Percentiles rank a stretch among this genome's conserved stretches.
These are phyloP conservation scores for Cryomyces antarcticus DNA, from an alignment of 495 filamentous ascomycete species.

Conservation along the genomic window DNA sequence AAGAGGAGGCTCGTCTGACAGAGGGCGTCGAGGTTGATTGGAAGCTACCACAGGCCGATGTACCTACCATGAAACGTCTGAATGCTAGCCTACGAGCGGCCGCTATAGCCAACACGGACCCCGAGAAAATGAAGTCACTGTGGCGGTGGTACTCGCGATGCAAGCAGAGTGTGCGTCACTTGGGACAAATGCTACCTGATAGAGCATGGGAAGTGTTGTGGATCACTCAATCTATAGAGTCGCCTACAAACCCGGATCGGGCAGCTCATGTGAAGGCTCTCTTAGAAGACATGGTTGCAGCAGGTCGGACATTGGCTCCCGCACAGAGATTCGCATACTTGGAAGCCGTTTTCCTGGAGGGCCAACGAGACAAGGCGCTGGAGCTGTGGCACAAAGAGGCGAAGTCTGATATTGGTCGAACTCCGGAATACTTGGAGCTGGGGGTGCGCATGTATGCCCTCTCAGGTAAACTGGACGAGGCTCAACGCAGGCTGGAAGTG, in stretches of 20 bases:
- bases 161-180: background rate
- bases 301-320: background rate
- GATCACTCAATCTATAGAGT: background rate
- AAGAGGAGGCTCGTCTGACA: no score
- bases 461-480: conserved; percentile 37
- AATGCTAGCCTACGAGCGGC: background rate
- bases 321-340: conserved; percentile 38
- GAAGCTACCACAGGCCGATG: no score
- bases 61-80: background rate
- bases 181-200: no score
- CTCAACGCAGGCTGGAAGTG: conserved; percentile 38
- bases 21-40: no score
- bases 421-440: conserved; percentile 42
- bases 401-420: conserved; percentile 30
- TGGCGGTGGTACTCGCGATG: background rate
- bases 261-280: background rate
- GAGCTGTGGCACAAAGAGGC: conserved; percentile 39
- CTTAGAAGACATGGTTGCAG: background rate
- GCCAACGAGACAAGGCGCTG: conserved; percentile 36
- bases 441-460: conserved; percentile 47
- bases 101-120: background rate
- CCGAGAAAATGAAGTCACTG: background rate
- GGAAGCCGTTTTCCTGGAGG: conserved; percentile 39
- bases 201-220: background rate
- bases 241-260: background rate